These are phyloP conservation scores for Claviceps arundinis DNA, from an alignment of 2,329 filamentous ascomycete species.

Conservation along the genomic window DNA sequence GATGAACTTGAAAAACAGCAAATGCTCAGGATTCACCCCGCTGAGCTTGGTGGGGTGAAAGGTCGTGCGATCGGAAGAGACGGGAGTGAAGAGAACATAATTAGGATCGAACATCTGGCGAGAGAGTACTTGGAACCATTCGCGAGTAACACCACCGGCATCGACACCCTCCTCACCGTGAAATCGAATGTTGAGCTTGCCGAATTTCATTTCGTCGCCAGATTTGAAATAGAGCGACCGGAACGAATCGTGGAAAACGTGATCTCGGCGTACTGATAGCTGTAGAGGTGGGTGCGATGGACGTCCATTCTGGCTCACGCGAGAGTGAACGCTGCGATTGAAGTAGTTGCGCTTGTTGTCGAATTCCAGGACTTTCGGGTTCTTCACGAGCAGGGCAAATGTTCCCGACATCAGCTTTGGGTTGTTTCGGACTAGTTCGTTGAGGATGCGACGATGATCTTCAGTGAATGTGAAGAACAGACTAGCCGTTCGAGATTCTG, in stretches of 20 bases:
- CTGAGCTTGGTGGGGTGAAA: conserved; percentile 97
- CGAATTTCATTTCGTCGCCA: conserved; percentile 96
- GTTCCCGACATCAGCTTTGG: conserved; percentile 98
- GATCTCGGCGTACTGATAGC: conserved; percentile 78
- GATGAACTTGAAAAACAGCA: conserved; percentile 99
- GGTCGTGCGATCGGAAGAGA: conserved; percentile 92
- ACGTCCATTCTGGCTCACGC: conserved; percentile 53
- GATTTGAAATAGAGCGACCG: conserved; percentile 96
- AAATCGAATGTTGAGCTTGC: conserved; percentile 95
- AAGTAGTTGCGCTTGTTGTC: conserved; percentile 99
- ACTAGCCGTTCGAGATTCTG: conserved; percentile 70
- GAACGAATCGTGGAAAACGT: conserved; percentile 97
- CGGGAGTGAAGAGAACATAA: conserved; percentile 90
- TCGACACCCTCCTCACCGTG: conserved; percentile 96
- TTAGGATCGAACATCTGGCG: conserved; percentile 98
- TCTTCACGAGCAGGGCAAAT: conserved; percentile 91
- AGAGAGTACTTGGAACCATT: conserved; percentile 97
- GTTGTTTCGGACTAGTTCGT: conserved; percentile 92
- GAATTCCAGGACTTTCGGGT: conserved; percentile 96
- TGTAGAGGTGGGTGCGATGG: conserved; percentile 62
- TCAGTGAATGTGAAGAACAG: conserved; percentile 97
- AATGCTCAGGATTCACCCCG: conserved; percentile 85
- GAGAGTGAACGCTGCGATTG: conserved; percentile 73
- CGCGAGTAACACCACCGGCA: conserved; percentile 89
- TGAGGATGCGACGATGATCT: conserved; percentile 92